phyloP scores from a whole-genome alignment of 176 grass and related monocot species.

The Canna indica region DNA sequence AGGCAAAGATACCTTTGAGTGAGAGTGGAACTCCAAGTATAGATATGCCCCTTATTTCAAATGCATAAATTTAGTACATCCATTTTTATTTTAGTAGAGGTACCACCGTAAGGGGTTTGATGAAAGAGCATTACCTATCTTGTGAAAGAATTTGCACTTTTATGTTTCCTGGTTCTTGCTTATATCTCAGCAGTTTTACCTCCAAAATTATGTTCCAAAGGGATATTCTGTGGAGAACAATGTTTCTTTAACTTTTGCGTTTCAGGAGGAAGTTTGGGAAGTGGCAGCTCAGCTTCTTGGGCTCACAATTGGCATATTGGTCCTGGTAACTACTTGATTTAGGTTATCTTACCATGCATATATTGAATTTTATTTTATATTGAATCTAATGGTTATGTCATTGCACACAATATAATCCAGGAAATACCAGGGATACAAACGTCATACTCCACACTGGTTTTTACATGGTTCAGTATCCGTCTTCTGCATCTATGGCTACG shows the following conservation, averaged over 20 bases:
- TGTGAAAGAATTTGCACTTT: background rate
- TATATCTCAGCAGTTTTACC: background rate
- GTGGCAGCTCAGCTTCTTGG: constrained; percentile 80
- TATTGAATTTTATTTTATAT: background rate
- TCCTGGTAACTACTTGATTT: constrained; percentile 43
- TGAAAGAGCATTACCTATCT: too few relatives aligned
- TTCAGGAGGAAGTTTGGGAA: constrained; percentile 99
- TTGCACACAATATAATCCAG: constrained; percentile 28
- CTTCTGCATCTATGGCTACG: constrained; percentile 89
- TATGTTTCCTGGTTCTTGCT: background rate
- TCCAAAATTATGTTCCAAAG: background rate
- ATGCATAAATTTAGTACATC: background rate
- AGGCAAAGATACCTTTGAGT: background rate
- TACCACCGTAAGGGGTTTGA: background rate
- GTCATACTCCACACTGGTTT: constrained; percentile 54
- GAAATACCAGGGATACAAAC: constrained; percentile 62
- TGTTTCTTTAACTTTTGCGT: background rate
- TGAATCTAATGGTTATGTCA: background rate
- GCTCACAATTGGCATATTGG: constrained; percentile 48
- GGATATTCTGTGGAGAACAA: background rate
- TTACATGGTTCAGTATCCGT: constrained; percentile 59
- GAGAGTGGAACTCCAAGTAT: background rate
- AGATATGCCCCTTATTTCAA: background rate
- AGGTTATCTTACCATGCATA: background rate
- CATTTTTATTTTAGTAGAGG: background rate